These are phyloP conservation scores for Stylosanthes scabra DNA, from an alignment of 331 rosid species.

Conservation along the genomic window DNA sequence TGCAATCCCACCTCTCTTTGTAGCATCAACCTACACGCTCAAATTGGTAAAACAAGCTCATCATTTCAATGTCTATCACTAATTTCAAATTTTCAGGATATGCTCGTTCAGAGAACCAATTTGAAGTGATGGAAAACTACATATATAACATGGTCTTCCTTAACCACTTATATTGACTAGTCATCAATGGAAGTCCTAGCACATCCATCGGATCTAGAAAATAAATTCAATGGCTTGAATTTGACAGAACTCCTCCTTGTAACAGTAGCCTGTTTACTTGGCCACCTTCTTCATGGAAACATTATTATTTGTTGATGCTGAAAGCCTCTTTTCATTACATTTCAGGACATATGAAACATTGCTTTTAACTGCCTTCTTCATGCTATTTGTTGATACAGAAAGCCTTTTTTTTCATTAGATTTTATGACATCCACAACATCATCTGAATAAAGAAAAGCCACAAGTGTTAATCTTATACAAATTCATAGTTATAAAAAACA, in stretches of 20 bases:
- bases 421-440: conserved; percentile 39
- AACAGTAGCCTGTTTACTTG: conserved; percentile 46
- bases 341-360: conserved; percentile 33
- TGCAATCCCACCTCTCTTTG: conserved; percentile 97
- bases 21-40: conserved; percentile 90
- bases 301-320: conserved; percentile 58
- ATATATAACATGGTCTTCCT: conserved; percentile 26
- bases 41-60: conserved; percentile 29
- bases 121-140: conserved; percentile 8
- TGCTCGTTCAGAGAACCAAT: conserved; percentile 2
- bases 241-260: conserved; percentile 51
- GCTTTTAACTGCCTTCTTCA: conserved; percentile 47
- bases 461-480: conserved; percentile 17
- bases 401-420: conserved; percentile 41
- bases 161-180: conserved; percentile 16
- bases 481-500: conserved; percentile 14
- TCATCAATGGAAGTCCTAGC: conserved; percentile 86
- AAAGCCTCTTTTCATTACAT: background rate
- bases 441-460: conserved; percentile 42
- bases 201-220: conserved; percentile 86
- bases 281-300: conserved; percentile 47
- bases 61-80: conserved; percentile 26
- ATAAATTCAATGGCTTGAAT: conserved; percentile 58
- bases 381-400: conserved; percentile 33
- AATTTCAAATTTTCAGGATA: conserved; percentile 20